Evolutionary conservation across 2,329 filamentous ascomycete species (phyloP).

Genomic region (Sporothrix mexicana): DNA sequence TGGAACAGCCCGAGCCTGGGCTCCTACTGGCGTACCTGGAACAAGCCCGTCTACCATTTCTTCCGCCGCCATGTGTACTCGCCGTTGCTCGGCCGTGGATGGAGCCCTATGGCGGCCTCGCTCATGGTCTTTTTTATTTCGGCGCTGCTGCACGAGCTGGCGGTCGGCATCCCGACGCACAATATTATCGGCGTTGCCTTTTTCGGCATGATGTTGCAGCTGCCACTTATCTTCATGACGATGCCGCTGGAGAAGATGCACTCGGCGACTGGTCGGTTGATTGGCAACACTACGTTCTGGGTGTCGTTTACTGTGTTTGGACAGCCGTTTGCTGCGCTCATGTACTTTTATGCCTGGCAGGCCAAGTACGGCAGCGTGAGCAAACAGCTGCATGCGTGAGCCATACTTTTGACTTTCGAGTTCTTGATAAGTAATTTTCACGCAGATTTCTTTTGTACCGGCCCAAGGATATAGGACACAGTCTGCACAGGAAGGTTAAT

Average conservation of each 20-base stretch:
- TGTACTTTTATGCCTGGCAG: constrained; percentile 99
- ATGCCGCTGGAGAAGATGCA: constrained; percentile 79
- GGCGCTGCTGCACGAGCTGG: constrained; percentile 85
- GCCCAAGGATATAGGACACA: not conserved
- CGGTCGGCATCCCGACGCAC: constrained; percentile 93
- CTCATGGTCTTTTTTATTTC: constrained; percentile 86
- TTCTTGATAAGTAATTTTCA: not conserved
- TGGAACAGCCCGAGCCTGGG: constrained; percentile 92
- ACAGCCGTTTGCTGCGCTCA: constrained; percentile 86
- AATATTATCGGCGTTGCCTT: constrained; percentile 94
- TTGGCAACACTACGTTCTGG: constrained; percentile 97
- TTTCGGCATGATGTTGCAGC: constrained; percentile 88
- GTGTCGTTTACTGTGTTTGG: constrained; percentile 93
- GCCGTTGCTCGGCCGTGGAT: constrained; percentile 83
- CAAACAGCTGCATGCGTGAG: constrained; percentile 40
- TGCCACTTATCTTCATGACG: constrained; percentile 85
- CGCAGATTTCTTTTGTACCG: not conserved
- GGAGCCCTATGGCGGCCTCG: constrained; percentile 72
- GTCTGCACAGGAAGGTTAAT: not conserved
- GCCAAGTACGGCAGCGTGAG: constrained; percentile 91
- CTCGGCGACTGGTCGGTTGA: constrained; percentile 73
- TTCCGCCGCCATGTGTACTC: constrained; percentile 95
- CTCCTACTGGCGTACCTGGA: constrained; percentile 95
- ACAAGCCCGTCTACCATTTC: constrained; percentile 95
- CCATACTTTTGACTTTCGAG: not conserved